Percentiles rank a stretch among this genome's conserved stretches.
Conservation (phyloP, 2,329 filamentous ascomycete species). For the Aspergillus caelatus region DNA sequence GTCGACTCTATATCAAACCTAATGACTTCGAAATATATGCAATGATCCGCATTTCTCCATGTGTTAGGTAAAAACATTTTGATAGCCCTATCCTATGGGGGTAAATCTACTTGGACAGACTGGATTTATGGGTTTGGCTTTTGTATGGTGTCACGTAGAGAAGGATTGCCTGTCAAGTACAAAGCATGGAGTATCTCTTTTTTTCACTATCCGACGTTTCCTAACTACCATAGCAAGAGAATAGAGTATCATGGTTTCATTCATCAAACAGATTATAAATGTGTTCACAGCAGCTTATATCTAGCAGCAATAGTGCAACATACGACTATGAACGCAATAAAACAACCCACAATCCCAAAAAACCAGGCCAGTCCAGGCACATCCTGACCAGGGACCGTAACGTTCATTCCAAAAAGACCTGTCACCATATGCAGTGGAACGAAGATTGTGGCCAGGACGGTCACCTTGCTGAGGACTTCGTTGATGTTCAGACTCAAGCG, state of each 20-base stretch:
- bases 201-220: background rate
- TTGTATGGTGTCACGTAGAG: too few relatives aligned
- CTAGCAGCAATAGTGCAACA: conserved; percentile 38
- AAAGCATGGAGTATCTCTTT: too few relatives aligned
- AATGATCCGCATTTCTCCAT: too few relatives aligned
- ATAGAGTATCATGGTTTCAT: background rate
- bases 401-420: conserved; percentile 55
- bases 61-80: too few relatives aligned
- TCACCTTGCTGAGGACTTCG: conserved; percentile 87
- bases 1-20: too few relatives aligned
- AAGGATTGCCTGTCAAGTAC: too few relatives aligned
- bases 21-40: too few relatives aligned
- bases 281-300: conserved; percentile 37
- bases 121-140: too few relatives aligned
- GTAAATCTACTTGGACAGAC: too few relatives aligned
- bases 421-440: conserved; percentile 92
- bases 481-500: conserved; percentile 84
- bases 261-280: background rate
- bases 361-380: conserved; percentile 45
- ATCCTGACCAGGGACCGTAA: conserved; percentile 47
- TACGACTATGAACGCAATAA: conserved; percentile 41
- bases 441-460: conserved; percentile 85
- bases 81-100: too few relatives aligned
- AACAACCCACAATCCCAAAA: conserved; percentile 50
- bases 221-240: background rate